Evolutionary conservation across 1,139 yeast species (phyloP), one percentile per base, ranked within the genome.

Genomic region (Hemisphaericaspora xylanilytica): DNA sequence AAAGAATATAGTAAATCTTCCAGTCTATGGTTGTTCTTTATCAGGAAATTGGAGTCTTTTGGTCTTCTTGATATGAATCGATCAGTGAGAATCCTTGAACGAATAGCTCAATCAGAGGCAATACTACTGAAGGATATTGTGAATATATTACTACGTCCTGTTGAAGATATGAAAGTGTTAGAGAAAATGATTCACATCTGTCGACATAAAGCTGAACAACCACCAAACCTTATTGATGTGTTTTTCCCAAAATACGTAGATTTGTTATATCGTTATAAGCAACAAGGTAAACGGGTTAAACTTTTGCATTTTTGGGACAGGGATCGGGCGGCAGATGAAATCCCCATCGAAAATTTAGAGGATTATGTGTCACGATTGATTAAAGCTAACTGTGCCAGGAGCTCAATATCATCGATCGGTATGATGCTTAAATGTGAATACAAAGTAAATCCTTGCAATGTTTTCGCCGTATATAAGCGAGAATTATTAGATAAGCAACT

Each of bases 361-460:
- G 54, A 51, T 3, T 61, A 56, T 39, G 65, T 68, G 3, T 44
- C 65, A 15, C 45, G 51, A 36, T 38, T 65, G 11, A 63, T 58
- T 38, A 20, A 41, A 10, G 42, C 38, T 6, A 39, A 47, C 11
- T 39, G 51, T 21, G 45, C 49, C 4, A 44, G 48, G 40, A 59
- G 64, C 40, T 56, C 72, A 1, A 36, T 59, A 0, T 47, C 54
- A 9, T 42, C 57, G 2, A 47, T 69, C 2, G 75, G 73, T 1
- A 49, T 54, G 11, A 61, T 67, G 65, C 59, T 76, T 16, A 55
- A 65, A 28, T 81, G 80, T 3, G 83, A 79, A 47, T 65, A 73
- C 1, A 50, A 55, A 9, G 43, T 61, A 1, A 56, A 65, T 12
- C 77, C 80, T 0, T 46, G 51, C 5, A 49, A 53, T 2, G 52